Conservation (phyloP, 2,329 filamentous ascomycete genomes). For the Fusarium oligoseptatum region DNA sequence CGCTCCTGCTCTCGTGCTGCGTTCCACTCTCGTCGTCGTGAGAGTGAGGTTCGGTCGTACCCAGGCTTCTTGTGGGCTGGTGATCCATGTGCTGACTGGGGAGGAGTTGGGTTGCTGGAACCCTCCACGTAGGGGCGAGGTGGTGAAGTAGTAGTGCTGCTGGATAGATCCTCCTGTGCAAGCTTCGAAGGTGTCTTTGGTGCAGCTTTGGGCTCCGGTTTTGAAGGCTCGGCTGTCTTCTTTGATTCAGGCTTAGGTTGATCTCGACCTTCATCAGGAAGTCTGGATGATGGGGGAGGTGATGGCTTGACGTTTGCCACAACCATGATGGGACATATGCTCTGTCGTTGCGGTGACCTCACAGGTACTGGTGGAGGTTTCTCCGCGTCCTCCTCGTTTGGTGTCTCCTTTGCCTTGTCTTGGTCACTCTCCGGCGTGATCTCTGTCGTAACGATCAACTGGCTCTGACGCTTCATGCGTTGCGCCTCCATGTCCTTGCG, state of each 20-base stretch:
- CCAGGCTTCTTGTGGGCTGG: conserved; percentile 41
- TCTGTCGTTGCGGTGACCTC: conserved; percentile 36
- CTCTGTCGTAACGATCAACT: conserved; percentile 10
- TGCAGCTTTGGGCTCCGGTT: conserved; percentile 13
- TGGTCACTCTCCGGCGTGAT: conserved; percentile 4
- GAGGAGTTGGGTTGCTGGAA: conserved; percentile 48
- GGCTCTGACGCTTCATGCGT: conserved; percentile 36
- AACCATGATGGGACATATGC: conserved; percentile 56
- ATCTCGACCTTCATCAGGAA: not conserved
- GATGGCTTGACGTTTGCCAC: conserved; percentile 54
- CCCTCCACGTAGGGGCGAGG: conserved; percentile 29
- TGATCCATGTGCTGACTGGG: conserved; percentile 48
- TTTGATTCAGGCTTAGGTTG: not conserved
- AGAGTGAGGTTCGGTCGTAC: conserved; percentile 49
- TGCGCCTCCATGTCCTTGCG: conserved; percentile 56
- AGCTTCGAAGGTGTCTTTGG: conserved; percentile 6
- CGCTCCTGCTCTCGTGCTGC: conserved; percentile 47
- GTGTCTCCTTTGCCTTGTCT: conserved; percentile 1
- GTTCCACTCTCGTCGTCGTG: conserved; percentile 53
- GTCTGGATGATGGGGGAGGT: conserved; percentile 20
- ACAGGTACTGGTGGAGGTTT: conserved; percentile 31
- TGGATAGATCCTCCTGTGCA: not conserved
- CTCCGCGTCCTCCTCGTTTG: conserved; percentile 5
- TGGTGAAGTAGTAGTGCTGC: conserved; percentile 17
- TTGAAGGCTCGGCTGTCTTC: conserved; percentile 11